Conservation (phyloP, 177 flowering plant genomes). For the Vitis hybrid region DNA sequence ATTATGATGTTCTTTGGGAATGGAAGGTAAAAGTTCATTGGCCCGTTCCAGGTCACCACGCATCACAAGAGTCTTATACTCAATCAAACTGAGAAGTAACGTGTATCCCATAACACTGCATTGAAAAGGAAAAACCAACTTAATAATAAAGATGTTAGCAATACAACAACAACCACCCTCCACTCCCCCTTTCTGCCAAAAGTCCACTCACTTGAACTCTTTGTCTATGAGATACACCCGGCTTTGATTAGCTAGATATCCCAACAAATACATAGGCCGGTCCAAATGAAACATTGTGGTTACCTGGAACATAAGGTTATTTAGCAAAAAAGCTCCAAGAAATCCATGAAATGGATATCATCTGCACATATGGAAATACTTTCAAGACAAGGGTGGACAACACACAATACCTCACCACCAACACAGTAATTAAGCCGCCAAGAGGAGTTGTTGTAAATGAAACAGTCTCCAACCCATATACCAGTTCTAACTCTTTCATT, state of each 20-base stretch:
- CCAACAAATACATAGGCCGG: slow-evolving; percentile 94
- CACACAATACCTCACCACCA: slow-evolving; percentile 87
- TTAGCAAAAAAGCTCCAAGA: slow-evolving; percentile 2
- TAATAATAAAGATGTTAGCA: background rate
- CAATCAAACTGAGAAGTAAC: slow-evolving; percentile 87
- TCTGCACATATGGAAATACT: background rate
- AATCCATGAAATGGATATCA: background rate
- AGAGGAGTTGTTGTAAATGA: slow-evolving; percentile 88
- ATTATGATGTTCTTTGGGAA: slow-evolving; percentile 92
- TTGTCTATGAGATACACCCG: slow-evolving; percentile 93
- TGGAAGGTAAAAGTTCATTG: slow-evolving; percentile 72
- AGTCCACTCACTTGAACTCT: slow-evolving; percentile 85
- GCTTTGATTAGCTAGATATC: slow-evolving; percentile 94
- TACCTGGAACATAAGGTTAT: slow-evolving; percentile 47
- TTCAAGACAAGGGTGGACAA: background rate
- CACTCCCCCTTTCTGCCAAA: background rate
- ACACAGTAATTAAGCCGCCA: slow-evolving; percentile 98
- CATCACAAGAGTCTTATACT: slow-evolving; percentile 98
- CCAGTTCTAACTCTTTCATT: slow-evolving; percentile 95
- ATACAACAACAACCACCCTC: no score
- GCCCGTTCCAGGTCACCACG: slow-evolving; percentile 90
- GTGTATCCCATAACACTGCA: slow-evolving; percentile 93
- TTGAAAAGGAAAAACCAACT: background rate
- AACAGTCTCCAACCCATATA: slow-evolving; percentile 97
- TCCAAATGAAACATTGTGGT: slow-evolving; percentile 98